phyloP scores from a whole-genome alignment of 345 rosid species.

The Populus alba region DNA sequence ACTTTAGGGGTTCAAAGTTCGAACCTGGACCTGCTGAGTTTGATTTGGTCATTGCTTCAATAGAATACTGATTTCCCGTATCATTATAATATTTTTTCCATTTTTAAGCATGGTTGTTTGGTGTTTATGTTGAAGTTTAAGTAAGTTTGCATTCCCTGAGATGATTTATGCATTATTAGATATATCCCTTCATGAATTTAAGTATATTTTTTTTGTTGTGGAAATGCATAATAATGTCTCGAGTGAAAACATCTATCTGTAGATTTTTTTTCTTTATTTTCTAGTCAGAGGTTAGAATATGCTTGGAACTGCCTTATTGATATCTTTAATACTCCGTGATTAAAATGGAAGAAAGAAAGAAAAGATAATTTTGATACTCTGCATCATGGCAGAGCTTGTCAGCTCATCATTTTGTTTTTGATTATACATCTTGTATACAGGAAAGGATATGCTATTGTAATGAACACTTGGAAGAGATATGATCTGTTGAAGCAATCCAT shows the following conservation, averaged over 20 bases:
- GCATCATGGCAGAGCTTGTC: not conserved
- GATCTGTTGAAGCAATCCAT: constrained; percentile 84
- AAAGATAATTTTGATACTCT: not conserved
- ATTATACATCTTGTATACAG: constrained; percentile 32
- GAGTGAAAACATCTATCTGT: not conserved
- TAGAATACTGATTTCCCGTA: not conserved
- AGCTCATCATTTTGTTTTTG: not conserved
- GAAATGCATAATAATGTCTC: not conserved
- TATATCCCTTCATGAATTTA: not conserved
- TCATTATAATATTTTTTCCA: not conserved
- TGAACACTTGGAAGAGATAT: constrained; percentile 97
- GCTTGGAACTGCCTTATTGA: not conserved
- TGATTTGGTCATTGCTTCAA: not conserved
- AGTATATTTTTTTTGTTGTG: not conserved
- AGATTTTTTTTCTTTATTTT: not conserved
- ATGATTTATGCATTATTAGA: not conserved
- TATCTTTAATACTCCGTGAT: not conserved
- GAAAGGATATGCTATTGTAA: constrained; percentile 73
- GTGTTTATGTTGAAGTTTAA: not conserved
- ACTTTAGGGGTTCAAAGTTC: not conserved
- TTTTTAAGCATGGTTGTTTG: not conserved
- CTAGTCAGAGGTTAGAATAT: not conserved
- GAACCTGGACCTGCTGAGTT: not conserved
- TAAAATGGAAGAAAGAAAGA: not conserved
- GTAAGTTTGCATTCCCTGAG: not conserved